These are phyloP conservation scores for Wickerhamomyces mucosus DNA, from an alignment of 805 yeast species.

Conservation along the genomic window DNA sequence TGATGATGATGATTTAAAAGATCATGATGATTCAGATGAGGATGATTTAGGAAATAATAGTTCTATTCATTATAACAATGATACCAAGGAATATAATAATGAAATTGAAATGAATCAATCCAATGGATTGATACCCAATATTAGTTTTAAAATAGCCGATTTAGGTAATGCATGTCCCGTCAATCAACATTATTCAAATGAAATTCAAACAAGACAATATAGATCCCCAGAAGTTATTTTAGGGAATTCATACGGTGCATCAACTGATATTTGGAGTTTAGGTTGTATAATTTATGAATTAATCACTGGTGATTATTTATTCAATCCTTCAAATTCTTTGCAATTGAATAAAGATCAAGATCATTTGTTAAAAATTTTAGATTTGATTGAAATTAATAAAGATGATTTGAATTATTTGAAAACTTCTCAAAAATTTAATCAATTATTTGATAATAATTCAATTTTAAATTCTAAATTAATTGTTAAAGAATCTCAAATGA, in stretches of 20 bases:
- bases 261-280: constrained; percentile 52
- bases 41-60: constrained; percentile 8
- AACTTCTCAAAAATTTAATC: too few species aligned
- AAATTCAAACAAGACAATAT: constrained; percentile 61
- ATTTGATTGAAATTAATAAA: constrained; percentile 21
- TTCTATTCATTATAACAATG: too few species aligned
- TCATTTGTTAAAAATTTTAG: constrained; percentile 54
- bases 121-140: constrained; percentile 9
- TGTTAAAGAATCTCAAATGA: constrained; percentile 22
- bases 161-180: constrained; percentile 64
- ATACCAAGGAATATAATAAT: not conserved
- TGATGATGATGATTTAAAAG: constrained; percentile 3
- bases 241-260: constrained; percentile 53
- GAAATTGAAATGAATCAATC: not conserved
- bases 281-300: constrained; percentile 53
- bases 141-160: constrained; percentile 63
- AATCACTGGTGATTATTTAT: constrained; percentile 51
- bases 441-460: constrained; percentile 28
- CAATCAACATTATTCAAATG: constrained; percentile 54
- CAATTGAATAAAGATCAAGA: constrained; percentile 45
- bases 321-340: constrained; percentile 47
- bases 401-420: too few species aligned
- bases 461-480: constrained; percentile 29
- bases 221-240: constrained; percentile 56
- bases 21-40: constrained; percentile 1